Conservation (phyloP, 2,329 filamentous ascomycete genomes). For the Penicillium brevicompactum region DNA sequence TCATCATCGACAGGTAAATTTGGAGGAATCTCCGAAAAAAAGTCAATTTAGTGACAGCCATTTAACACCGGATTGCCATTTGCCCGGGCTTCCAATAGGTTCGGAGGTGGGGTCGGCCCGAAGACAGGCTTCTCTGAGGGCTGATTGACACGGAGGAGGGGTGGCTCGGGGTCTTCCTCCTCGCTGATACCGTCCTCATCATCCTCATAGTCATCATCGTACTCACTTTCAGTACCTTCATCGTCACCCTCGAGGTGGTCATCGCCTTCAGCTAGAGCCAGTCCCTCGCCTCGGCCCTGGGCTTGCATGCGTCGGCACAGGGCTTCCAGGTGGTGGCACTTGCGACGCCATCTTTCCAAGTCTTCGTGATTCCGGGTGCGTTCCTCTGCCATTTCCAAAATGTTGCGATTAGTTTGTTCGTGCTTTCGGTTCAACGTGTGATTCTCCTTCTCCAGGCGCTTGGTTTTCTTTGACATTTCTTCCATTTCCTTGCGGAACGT, state of each 20-base stretch:
- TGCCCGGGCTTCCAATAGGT: conserved; percentile 48
- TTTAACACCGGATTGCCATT: conserved; percentile 50
- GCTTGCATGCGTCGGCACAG: conserved; percentile 97
- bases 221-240: conserved; percentile 46
- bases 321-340: conserved; percentile 88
- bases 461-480: conserved; percentile 99
- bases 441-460: conserved; percentile 95
- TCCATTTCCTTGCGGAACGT: conserved; percentile 99
- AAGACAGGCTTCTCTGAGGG: conserved; percentile 47
- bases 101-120: conserved; percentile 54
- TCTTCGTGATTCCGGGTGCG: conserved; percentile 74
- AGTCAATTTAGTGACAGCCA: conserved; percentile 37
- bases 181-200: conserved; percentile 63
- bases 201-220: conserved; percentile 64
- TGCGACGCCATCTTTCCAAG: conserved; percentile 77
- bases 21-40: conserved; percentile 2
- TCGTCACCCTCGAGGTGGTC: conserved; percentile 55
- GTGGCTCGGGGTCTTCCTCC: conserved; percentile 50
- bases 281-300: conserved; percentile 77
- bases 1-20: conserved; percentile 7
- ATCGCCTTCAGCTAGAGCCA: conserved; percentile 57
- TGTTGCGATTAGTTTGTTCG: conserved; percentile 89
- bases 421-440: conserved; percentile 88
- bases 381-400: conserved; percentile 96
- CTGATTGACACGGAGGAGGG: conserved; percentile 29